Percentiles rank a stretch among this genome's conserved stretches.
These are phyloP conservation scores for Fomitopsis serialis DNA, from an alignment of 768 basidiomycete genomes.

Conservation along the genomic window DNA sequence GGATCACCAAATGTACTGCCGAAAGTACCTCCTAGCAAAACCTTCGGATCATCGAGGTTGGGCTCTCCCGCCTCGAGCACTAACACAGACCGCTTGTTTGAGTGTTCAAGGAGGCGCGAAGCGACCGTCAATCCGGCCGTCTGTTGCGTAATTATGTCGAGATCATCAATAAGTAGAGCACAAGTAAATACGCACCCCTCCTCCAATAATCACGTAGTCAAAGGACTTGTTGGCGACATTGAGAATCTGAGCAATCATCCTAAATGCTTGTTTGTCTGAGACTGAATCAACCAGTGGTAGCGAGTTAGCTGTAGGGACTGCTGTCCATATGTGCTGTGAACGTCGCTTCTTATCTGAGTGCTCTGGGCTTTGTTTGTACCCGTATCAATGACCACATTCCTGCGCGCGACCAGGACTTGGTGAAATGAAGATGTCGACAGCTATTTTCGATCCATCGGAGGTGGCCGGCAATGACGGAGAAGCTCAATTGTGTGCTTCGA, in stretches of 20 bases:
- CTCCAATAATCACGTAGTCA: constrained; percentile 1
- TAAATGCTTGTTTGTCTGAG: too few relatives aligned
- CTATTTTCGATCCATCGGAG: too few relatives aligned
- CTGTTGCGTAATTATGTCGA: neutral
- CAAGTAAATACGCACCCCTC: neutral
- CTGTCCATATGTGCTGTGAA: too few relatives aligned
- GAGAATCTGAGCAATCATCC: neutral
- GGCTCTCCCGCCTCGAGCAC: constrained; percentile 28
- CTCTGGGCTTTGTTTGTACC: too few relatives aligned
- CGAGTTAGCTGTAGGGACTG: too few relatives aligned
- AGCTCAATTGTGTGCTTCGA: too few relatives aligned
- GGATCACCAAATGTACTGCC: neutral
- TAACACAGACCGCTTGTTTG: constrained; percentile 24
- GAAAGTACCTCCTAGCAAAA: neutral
- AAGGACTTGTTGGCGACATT: constrained; percentile 1
- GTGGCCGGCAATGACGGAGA: too few relatives aligned
- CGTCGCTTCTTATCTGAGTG: too few relatives aligned
- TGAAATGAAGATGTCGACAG: too few relatives aligned
- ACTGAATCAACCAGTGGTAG: too few relatives aligned
- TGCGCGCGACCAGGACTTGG: too few relatives aligned
- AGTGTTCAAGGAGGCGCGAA: constrained; percentile 31
- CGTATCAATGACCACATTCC: too few relatives aligned
- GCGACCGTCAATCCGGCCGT: constrained; percentile 32
- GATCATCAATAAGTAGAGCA: neutral
- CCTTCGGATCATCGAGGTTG: constrained; percentile 6